These are phyloP conservation scores for Cladophialophora immunda DNA, from an alignment of 2,329 filamentous ascomycete genomes.

Conservation along the genomic window DNA sequence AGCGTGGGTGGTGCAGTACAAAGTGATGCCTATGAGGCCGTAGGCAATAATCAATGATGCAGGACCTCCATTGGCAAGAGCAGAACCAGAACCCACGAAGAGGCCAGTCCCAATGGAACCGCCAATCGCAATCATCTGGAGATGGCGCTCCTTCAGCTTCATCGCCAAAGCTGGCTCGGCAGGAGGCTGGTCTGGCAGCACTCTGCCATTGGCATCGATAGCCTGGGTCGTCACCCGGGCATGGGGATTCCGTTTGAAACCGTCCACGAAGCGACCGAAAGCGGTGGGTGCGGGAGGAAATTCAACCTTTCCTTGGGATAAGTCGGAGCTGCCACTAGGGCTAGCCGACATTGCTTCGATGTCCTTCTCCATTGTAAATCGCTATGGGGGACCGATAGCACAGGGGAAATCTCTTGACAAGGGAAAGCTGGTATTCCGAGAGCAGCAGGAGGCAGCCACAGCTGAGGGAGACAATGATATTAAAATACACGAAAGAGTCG, in stretches of 20 bases:
- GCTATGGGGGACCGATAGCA: background rate
- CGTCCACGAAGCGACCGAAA: conserved; percentile 48
- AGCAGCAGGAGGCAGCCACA: background rate
- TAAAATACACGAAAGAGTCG: conserved; percentile 9
- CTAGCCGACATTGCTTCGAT: conserved; percentile 23
- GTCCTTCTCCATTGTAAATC: conserved; percentile 25
- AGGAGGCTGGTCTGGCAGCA: conserved; percentile 69
- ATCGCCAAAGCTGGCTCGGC: conserved; percentile 78
- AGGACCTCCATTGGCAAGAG: conserved; percentile 76
- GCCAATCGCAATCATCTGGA: conserved; percentile 98
- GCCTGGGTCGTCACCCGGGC: conserved; percentile 47
- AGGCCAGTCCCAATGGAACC: conserved; percentile 80
- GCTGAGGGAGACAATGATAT: background rate
- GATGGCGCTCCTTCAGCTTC: conserved; percentile 80
- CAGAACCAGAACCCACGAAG: conserved; percentile 82
- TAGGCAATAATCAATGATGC: conserved; percentile 80
- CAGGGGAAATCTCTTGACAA: background rate
- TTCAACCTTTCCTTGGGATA: conserved; percentile 31
- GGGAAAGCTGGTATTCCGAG: background rate
- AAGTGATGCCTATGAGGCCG: conserved; percentile 79
- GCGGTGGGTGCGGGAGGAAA: conserved; percentile 30
- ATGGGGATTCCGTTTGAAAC: conserved; percentile 57
- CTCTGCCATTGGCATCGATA: conserved; percentile 62
- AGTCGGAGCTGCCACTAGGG: conserved; percentile 15
- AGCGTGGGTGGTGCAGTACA: conserved; percentile 90